phyloP scores from a whole-genome alignment of 768 basidiomycete genomes.

The Leccinum truebloodii region DNA sequence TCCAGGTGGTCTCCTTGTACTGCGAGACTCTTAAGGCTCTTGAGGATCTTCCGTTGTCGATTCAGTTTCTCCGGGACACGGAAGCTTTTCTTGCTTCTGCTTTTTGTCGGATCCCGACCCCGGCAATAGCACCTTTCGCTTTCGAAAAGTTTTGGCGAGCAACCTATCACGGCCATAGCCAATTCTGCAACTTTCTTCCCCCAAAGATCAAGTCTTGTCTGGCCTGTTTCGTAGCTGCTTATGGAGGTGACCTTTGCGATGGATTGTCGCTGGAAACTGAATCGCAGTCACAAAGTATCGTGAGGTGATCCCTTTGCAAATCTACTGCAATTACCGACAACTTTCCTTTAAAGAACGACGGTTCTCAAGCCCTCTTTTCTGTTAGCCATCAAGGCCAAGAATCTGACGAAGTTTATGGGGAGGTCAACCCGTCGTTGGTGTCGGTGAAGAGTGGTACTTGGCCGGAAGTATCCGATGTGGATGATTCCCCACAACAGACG shows the following conservation, averaged over 20 bases:
- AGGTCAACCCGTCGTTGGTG: constrained; percentile 20
- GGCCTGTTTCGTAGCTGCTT: constrained; percentile 46
- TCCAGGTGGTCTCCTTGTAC: constrained; percentile 43
- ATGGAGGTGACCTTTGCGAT: constrained; percentile 48
- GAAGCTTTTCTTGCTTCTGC: constrained; percentile 51
- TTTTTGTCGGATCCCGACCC: constrained; percentile 48
- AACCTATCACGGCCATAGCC: constrained; percentile 47
- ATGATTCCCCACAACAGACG: background rate
- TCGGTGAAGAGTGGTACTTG: background rate
- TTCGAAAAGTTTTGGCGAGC: constrained; percentile 61
- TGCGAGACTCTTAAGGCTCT: constrained; percentile 44
- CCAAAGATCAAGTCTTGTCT: constrained; percentile 45
- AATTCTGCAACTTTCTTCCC: constrained; percentile 42
- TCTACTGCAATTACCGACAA: constrained; percentile 9
- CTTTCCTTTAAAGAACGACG: constrained; percentile 21
- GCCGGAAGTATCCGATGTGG: background rate
- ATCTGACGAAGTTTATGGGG: constrained; percentile 18
- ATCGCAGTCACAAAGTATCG: constrained; percentile 36
- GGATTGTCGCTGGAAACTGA: constrained; percentile 41
- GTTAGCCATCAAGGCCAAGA: constrained; percentile 1
- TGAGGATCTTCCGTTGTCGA: constrained; percentile 39
- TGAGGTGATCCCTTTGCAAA: constrained; percentile 26
- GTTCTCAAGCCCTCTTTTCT: constrained; percentile 3
- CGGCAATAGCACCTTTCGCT: constrained; percentile 50
- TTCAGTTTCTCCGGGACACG: constrained; percentile 40